Conservation (phyloP, 345 rosid species). For the Tarenaya hassleriana region DNA sequence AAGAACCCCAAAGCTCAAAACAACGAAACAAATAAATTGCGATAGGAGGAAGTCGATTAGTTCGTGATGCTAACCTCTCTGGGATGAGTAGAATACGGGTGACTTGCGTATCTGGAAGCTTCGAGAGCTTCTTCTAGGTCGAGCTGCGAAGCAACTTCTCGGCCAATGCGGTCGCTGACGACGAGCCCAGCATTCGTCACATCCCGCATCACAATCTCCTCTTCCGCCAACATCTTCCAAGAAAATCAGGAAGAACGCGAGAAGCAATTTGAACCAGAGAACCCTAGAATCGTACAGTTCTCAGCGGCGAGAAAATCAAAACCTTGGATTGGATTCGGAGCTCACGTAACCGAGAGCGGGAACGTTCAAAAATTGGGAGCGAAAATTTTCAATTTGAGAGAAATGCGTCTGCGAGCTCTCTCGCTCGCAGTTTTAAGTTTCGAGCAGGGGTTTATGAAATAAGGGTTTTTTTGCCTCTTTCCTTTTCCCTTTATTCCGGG, state of each 20-base stretch:
- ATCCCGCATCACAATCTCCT: constrained; percentile 78
- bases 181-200: constrained; percentile 72
- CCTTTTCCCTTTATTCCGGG: too few relatives aligned
- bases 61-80: constrained; percentile 54
- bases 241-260: neutral
- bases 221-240: constrained; percentile 57
- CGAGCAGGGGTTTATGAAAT: too few relatives aligned
- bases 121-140: constrained; percentile 91
- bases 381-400: too few relatives aligned
- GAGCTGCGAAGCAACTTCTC: constrained; percentile 71
- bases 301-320: constrained; percentile 21
- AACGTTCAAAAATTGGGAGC: too few relatives aligned
- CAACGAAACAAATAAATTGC: constrained; percentile 12
- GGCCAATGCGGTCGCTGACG: constrained; percentile 72
- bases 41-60: neutral
- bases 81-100: constrained; percentile 83
- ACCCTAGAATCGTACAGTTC: constrained; percentile 13
- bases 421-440: too few relatives aligned
- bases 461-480: too few relatives aligned
- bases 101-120: constrained; percentile 89
- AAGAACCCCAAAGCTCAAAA: constrained; percentile 9
- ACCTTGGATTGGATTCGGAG: constrained; percentile 26
- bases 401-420: too few relatives aligned
- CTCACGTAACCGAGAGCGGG: neutral
- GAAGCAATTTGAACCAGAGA: constrained; percentile 8